A percentile compares a stretch with the other conserved stretches of the same genome.
Evolutionary conservation across 2,329 filamentous ascomycete genomes (phyloP).

Genomic region (Talaromyces sp.): DNA sequence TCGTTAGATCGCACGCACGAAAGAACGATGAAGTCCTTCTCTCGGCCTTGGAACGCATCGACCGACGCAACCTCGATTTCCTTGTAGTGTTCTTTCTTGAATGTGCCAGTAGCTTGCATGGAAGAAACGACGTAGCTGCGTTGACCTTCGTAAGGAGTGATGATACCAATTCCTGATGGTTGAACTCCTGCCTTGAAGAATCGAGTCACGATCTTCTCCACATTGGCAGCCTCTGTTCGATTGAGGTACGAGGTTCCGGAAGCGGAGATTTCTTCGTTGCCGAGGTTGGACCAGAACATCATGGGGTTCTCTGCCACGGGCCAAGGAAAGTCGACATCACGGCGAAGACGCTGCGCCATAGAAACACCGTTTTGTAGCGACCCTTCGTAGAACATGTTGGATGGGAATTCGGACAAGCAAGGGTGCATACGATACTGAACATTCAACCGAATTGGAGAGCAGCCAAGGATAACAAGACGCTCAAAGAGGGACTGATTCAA

Average conservation of each 20-base stretch:
- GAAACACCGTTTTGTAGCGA: conserved; percentile 96
- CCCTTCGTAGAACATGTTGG: conserved; percentile 99
- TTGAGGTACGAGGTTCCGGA: conserved; percentile 98
- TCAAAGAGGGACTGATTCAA: conserved; percentile 98
- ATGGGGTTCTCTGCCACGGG: conserved; percentile 90
- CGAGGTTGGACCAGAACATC: conserved; percentile 99
- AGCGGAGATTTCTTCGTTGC: conserved; percentile 96
- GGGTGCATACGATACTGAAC: conserved; percentile 99
- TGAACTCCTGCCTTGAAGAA: conserved; percentile 99
- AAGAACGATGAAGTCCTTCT: conserved; percentile 98
- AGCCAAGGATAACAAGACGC: conserved; percentile 86
- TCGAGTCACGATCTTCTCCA: conserved; percentile 96
- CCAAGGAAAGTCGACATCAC: conserved; percentile 98
- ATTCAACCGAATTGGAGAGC: conserved; percentile 87
- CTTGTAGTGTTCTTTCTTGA: conserved; percentile 98
- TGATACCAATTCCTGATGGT: conserved; percentile 90
- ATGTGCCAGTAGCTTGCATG: conserved; percentile 97
- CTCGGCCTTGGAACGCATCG: conserved; percentile 96
- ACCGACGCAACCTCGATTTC: conserved; percentile 98
- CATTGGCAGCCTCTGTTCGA: conserved; percentile 92
- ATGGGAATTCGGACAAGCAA: conserved; percentile 93
- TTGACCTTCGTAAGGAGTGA: conserved; percentile 97
- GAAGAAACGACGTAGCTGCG: conserved; percentile 97
- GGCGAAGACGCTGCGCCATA: conserved; percentile 79
- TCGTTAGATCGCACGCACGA: conserved; percentile 98